Percentiles rank a stretch among this genome's conserved stretches.
Evolutionary conservation across 768 basidiomycete genomes (phyloP).

Genomic region (Leucocoprinus leucothites): DNA sequence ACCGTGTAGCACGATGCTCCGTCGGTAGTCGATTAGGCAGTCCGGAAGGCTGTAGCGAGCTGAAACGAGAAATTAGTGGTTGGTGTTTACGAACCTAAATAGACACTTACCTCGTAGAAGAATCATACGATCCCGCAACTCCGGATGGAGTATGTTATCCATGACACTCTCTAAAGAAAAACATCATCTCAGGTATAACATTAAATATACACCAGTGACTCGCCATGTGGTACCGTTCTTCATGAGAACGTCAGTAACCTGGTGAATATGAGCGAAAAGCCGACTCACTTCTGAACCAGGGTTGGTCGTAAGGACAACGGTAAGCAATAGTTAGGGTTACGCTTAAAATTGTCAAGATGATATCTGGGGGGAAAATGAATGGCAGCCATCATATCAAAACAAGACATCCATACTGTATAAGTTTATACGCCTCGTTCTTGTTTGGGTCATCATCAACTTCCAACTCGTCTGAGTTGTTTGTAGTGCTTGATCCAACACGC

Average conservation of each 20-base stretch:
- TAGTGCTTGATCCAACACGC: constrained; percentile 24
- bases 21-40: constrained; percentile 71
- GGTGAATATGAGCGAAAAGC: background rate
- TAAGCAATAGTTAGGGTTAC: constrained; percentile 83
- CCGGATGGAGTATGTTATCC: constrained; percentile 85
- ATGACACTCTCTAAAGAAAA: constrained; percentile 73
- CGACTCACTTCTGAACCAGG: constrained; percentile 70
- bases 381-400: background rate
- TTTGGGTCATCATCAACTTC: constrained; percentile 72
- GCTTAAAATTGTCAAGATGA: constrained; percentile 86
- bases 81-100: background rate
- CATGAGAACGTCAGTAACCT: constrained; percentile 14
- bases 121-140: constrained; percentile 89
- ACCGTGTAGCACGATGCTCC: constrained; percentile 73
- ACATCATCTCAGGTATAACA: constrained; percentile 7
- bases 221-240: constrained; percentile 84
- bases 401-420: constrained; percentile 58
- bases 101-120: constrained; percentile 67
- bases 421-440: constrained; percentile 75
- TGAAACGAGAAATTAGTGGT: background rate
- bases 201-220: constrained; percentile 18
- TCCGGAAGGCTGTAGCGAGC: constrained; percentile 80
- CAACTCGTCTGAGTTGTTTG: constrained; percentile 38
- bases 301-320: constrained; percentile 88
- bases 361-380: constrained; percentile 46